These are phyloP conservation scores for Rhizopogon sp. DNA, from an alignment of 768 basidiomycete genomes.

Conservation along the genomic window DNA sequence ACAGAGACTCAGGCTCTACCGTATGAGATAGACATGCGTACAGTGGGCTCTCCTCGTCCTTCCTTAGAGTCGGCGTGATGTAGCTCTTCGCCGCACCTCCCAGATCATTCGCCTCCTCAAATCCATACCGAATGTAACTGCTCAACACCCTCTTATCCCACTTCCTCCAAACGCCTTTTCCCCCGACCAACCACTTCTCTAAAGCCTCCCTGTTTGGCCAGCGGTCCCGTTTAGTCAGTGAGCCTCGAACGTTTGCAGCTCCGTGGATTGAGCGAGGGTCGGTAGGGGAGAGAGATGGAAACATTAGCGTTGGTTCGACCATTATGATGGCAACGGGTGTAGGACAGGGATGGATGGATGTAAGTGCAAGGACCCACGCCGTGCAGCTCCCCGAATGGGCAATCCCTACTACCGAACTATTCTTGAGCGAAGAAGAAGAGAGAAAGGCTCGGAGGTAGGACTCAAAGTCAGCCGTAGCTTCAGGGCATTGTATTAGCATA, in stretches of 20 bases:
- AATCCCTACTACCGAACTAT: constrained; percentile 19
- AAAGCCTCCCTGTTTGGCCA: constrained; percentile 20
- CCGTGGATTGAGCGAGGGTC: constrained; percentile 25
- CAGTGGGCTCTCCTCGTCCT: constrained; percentile 24
- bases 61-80: constrained; percentile 19
- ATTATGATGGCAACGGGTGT: constrained; percentile 15
- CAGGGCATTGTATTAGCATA: neutral
- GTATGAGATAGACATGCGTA: constrained; percentile 23
- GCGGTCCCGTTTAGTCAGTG: constrained; percentile 19
- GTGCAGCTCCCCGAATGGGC: constrained; percentile 27
- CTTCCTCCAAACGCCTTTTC: neutral
- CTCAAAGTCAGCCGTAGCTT: constrained; percentile 19
- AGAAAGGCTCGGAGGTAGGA: constrained; percentile 21
- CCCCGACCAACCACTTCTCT: constrained; percentile 11
- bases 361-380: constrained; percentile 4
- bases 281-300: constrained; percentile 20
- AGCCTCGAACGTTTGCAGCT: constrained; percentile 24
- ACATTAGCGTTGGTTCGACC: constrained; percentile 28
- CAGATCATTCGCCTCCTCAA: neutral
- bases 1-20: constrained; percentile 18
- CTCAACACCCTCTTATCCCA: neutral
- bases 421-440: constrained; percentile 16
- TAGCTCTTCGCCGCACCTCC: neutral
- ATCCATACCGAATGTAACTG: neutral
- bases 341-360: neutral